Base-by-base conservation (phyloP, 2,329 filamentous ascomycete species). In the Alternaria gaisen region DNA sequence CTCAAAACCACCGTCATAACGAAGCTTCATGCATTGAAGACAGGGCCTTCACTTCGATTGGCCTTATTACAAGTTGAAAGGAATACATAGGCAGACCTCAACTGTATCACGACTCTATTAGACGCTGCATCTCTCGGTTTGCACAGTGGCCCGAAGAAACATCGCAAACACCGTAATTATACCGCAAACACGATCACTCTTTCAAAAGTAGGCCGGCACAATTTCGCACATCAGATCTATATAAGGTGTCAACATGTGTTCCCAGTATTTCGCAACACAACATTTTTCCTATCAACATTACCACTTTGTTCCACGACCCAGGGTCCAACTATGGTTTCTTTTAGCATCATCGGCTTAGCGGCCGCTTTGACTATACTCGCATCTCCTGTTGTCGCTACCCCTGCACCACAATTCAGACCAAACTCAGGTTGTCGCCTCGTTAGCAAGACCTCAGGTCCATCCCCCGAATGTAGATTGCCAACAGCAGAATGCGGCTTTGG, bases 151-250 rank as follows among this genome's bases (percentile, higher is more conserved):
- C 32, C 32, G 14, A 36, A 14, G 14, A 16, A 6, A 3, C 32
- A 30, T 30, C 24, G 24, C 1, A 36, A 36, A 6, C 32, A 36
- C 32, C 32, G 32, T 36, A 14, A 36, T 16, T 36, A 16, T 36
- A 36, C 32, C 32, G 32, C 6, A 1, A 36, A 36, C 32, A 36
- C 6, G 32, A 16, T 11, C 14, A 2, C 32, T 34, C 5, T 36
- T 4, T 6, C 0, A 0, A 36, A 36, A 36, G 12, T 0, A 16
- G 6, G 32, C 5, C 0, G 0, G 32, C 32, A 36, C 12, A 7
- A 36, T 36, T 14, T 12, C 0, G 12, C 14, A 16, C 32, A 36
- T 0, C 12, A 36, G 1, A 36, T 36, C 11, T 36, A 36, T 36
- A 16, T 36, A 6, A 36, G 12, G 2, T 12, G 12, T 16, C 6